Conservation (phyloP, 768 basidiomycete genomes). For the Lactarius indigo region DNA sequence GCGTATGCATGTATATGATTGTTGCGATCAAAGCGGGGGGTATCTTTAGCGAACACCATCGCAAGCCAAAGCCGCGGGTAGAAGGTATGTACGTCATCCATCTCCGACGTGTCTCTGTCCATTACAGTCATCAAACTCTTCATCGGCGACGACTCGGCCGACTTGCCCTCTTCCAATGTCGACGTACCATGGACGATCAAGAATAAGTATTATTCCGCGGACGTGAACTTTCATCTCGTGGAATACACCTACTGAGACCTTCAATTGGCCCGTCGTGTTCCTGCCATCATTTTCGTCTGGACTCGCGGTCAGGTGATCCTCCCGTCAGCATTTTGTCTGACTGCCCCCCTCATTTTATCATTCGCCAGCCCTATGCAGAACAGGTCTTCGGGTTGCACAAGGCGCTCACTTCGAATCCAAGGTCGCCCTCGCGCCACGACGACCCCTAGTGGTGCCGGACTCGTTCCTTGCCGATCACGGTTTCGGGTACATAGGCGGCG, state of each 20-base stretch:
- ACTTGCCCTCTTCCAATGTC: constrained; percentile 7
- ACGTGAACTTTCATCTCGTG: constrained; percentile 62
- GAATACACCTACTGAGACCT: constrained; percentile 43
- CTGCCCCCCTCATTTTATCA: constrained; percentile 7
- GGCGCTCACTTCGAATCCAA: constrained; percentile 59
- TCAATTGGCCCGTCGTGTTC: constrained; percentile 45
- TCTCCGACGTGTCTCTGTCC: constrained; percentile 9
- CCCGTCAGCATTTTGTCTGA: constrained; percentile 6
- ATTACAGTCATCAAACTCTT: constrained; percentile 30
- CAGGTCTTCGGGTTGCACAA: constrained; percentile 49
- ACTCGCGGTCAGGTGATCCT: constrained; percentile 53
- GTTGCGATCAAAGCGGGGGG: background rate
- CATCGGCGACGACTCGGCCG: constrained; percentile 13
- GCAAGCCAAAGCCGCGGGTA: constrained; percentile 28
- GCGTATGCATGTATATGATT: background rate
- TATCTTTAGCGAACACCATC: background rate
- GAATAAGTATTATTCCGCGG: constrained; percentile 80
- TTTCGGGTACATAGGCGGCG: constrained; percentile 73
- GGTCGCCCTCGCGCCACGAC: constrained; percentile 52
- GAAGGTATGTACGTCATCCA: constrained; percentile 30
- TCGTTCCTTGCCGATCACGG: constrained; percentile 62
- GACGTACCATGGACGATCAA: constrained; percentile 66
- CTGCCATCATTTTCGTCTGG: constrained; percentile 77
- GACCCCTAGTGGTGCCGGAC: constrained; percentile 48
- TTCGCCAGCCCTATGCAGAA: constrained; percentile 53